These are phyloP conservation scores for Fonsecaea pugnacius DNA, from an alignment of 2,329 filamentous ascomycete genomes.

Conservation along the genomic window DNA sequence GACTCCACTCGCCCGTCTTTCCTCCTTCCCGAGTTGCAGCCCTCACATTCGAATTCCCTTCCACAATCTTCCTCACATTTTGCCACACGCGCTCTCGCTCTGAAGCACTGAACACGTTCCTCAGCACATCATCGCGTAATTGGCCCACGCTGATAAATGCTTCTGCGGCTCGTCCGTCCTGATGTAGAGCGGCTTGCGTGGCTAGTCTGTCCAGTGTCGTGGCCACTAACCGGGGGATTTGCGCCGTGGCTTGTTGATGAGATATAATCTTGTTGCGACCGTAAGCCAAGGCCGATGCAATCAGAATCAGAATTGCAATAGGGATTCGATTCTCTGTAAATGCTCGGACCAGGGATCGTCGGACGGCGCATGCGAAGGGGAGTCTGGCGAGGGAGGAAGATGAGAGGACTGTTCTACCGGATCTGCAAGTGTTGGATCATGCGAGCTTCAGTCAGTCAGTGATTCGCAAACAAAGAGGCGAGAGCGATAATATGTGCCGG, in stretches of 20 bases:
- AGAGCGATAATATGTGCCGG: constrained; percentile 30
- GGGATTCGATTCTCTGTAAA: constrained; percentile 56
- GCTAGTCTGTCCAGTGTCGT: constrained; percentile 83
- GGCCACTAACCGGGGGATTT: constrained; percentile 81
- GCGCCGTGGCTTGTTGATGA: constrained; percentile 67
- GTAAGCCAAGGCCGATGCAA: constrained; percentile 62
- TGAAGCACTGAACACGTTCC: constrained; percentile 75
- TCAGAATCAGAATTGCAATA: constrained; percentile 52
- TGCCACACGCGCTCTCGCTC: constrained; percentile 83
- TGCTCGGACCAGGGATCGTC: constrained; percentile 53
- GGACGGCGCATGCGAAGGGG: constrained; percentile 71
- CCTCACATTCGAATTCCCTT: constrained; percentile 90
- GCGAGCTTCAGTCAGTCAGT: constrained; percentile 37
- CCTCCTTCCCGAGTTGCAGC: constrained; percentile 69
- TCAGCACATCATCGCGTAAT: constrained; percentile 85
- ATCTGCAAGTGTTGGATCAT: constrained; percentile 39
- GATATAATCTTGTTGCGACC: constrained; percentile 66
- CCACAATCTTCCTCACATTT: constrained; percentile 79
- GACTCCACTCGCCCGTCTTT: constrained; percentile 60
- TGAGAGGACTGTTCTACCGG: constrained; percentile 69
- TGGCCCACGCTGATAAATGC: constrained; percentile 85
- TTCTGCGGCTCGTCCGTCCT: constrained; percentile 68
- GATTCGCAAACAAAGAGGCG: constrained; percentile 32
- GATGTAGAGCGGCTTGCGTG: constrained; percentile 80
- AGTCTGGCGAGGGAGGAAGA: constrained; percentile 90